Conservation (phyloP, 2,329 filamentous ascomycete genomes). For the Akanthomyces lecanii region DNA sequence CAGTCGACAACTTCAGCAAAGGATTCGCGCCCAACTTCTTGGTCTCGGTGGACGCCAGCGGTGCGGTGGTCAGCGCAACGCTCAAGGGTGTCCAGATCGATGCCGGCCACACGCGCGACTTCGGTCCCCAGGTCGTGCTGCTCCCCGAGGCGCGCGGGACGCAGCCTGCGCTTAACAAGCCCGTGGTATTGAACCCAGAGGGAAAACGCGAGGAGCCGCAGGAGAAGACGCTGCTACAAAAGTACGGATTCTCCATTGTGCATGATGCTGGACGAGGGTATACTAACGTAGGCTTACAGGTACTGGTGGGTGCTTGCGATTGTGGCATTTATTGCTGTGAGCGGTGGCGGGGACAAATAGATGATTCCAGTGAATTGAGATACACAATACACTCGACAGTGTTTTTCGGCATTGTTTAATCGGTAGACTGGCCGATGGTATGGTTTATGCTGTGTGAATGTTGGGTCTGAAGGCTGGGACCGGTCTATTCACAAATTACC, state of each 20-base stretch:
- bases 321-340: constrained; percentile 48
- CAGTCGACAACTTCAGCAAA: constrained; percentile 55
- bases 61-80: constrained; percentile 46
- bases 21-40: constrained; percentile 56
- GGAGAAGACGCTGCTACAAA: constrained; percentile 64
- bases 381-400: background rate
- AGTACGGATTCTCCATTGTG: constrained; percentile 38
- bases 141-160: constrained; percentile 45
- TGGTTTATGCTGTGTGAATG: background rate
- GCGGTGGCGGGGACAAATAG: constrained; percentile 52
- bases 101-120: constrained; percentile 61
- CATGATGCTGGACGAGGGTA: background rate
- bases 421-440: background rate
- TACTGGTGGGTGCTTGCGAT: constrained; percentile 64
- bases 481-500: no score
- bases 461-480: background rate
- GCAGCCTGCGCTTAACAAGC: constrained; percentile 58
- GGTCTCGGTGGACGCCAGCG: constrained; percentile 44
- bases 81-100: constrained; percentile 56
- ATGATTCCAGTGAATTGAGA: constrained; percentile 19
- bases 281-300: constrained; percentile 40
- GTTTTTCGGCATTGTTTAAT: background rate
- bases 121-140: constrained; percentile 56
- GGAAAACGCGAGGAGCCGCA: constrained; percentile 53
- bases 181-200: constrained; percentile 56